Base-by-base conservation (phyloP, 768 basidiomycete species). In the Hypsizygus marmoreus region DNA sequence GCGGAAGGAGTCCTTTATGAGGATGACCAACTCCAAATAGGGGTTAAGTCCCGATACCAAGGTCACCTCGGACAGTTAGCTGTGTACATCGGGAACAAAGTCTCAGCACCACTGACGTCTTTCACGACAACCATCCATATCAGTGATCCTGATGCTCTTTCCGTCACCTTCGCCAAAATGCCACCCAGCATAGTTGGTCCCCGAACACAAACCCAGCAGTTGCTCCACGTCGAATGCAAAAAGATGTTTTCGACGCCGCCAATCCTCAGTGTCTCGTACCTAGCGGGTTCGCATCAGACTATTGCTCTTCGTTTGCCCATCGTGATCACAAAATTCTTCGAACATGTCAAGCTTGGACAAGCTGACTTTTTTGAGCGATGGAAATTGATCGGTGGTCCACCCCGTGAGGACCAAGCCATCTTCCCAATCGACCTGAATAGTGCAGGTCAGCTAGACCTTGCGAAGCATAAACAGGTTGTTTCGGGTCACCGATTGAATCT, bases 351-450 rank as follows among this genome's bases (percentile, higher is more conserved):
- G 58, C 79, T 99, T 25, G 82, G 80, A 9, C 75, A 80, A 50
- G 70, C 79, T 0, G 91, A 97, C 55, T 99, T 98, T 77, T 99
- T 98, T 68, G 95, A 97, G 65, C 76, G 97, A 40, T 99, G 97
- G 97, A 95, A 93, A 66, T 70, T 97, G 56, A 98, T 98, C 40
- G 97, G 97, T 6, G 97, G 97, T 1, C 76, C 92, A 10, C 97
- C 97, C 22, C 80, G 95, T 39, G 97, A 99, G 70, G 82, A 88
- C 20, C 97, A 99, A 63, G 65, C 69, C 36, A 76, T 99, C 43
- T 97, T 97, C 67, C 85, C 92, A 0, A 84, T 98, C 47, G 63
- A 70, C 24, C 70, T 97, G 17, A 82, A 80, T 33, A 70, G 70
- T 12, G 62, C 71, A 7, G 91, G 90, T 8, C 81, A 88, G 47